Evolutionary conservation across 208 protist genomes (phyloP), one percentile per base, ranked within the genome.

Genomic region (Wallacemonas sp.): DNA sequence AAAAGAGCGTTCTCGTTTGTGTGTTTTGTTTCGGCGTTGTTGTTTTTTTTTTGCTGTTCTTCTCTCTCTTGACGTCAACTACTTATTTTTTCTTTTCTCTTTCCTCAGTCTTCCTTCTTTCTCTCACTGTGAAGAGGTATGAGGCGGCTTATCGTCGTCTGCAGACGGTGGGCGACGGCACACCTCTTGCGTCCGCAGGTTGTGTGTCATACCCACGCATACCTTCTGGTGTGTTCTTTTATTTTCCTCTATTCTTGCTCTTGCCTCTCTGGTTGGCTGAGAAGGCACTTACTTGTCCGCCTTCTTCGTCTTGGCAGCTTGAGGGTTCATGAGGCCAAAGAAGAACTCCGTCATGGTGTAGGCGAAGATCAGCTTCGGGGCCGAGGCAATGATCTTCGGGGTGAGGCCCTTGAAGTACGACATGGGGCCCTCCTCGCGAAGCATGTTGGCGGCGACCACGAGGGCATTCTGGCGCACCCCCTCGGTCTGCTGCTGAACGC

Each of bases 381-480:
- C 82, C 0, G 80, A 87, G 57, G 84, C 79, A 48, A 90, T 55
- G 32, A 95, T 78, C 87, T 96, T 96, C 22, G 91, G 91, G 9
- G 83, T 91, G 36, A 93, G 82, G 33, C 91, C 91, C 76, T 95
- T 96, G 72, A 94, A 93, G 66, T 92, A 89, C n/a, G 91, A 85
- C 17, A 68, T 63, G 30, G 68, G 19, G 33, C 91, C 91, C 75
- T 96, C 91, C 50, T 94, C 83, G n/a, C 67, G 66, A 26, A 95
- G 57, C 63, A 96, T 84, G 22, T 67, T 24, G 22, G 67, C 74
- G 17, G 85, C 69, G 24, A 71, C 77, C 10, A 44, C 8, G 10
- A 89, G 57, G 3, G 76, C 86, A 58, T 72, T 89, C 32, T 76
- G 66, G n/a, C 73, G 68, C 37, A 76, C 41, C 1, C 76, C 82